Conservation (phyloP, 495 filamentous ascomycete genomes). For the Lineolata rhizophorae region DNA sequence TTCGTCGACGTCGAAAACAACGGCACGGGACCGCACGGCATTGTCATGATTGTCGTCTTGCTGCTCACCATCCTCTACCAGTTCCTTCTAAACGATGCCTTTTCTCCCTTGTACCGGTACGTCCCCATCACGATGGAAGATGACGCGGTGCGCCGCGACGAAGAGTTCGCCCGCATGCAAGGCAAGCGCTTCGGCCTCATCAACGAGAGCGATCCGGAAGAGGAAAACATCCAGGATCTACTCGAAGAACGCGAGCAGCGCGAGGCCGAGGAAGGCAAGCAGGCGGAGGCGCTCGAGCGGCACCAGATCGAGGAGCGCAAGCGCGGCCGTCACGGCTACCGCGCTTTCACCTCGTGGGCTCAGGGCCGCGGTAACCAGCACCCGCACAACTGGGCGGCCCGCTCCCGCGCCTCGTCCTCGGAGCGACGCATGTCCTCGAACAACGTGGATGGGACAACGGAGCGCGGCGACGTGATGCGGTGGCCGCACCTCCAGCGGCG, state of each 20-base stretch:
- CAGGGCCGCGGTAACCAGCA: conserved; percentile 1
- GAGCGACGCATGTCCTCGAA: conserved; percentile 7
- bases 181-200: conserved; percentile 21
- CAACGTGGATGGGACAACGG: neutral
- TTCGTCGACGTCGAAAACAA: conserved; percentile 52
- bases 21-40: conserved; percentile 46
- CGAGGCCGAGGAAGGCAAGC: conserved; percentile 21
- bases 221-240: conserved; percentile 22
- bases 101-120: conserved; percentile 69
- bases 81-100: conserved; percentile 59
- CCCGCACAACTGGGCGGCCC: no score
- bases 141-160: conserved; percentile 70
- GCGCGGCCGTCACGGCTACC: conserved; percentile 5
- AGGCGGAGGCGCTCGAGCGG: conserved; percentile 33
- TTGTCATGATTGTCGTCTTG: conserved; percentile 65
- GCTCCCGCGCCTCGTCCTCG: neutral
- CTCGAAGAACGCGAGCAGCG: conserved; percentile 20
- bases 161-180: conserved; percentile 67
- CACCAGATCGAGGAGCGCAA: conserved; percentile 23
- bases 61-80: conserved; percentile 63
- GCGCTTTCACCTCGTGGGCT: conserved; percentile 1
- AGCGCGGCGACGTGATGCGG: neutral
- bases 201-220: conserved; percentile 28
- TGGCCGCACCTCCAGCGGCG: neutral
- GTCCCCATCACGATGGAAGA: conserved; percentile 92